phyloP scores from a whole-genome alignment of 768 basidiomycete genomes.

The Xerocomellus amylosporus region DNA sequence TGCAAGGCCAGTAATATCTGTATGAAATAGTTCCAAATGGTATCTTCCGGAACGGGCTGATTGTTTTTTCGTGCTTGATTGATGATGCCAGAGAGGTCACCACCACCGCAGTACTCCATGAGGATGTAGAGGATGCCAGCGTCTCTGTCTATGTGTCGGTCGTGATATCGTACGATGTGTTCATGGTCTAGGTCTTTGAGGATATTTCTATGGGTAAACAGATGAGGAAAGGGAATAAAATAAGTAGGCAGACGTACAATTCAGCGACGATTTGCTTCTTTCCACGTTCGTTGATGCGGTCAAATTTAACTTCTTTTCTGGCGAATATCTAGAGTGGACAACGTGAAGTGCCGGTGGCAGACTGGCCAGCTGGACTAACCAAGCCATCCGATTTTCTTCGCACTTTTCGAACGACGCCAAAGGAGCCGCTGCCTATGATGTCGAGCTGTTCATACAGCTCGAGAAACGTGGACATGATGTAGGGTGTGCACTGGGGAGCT shows the following conservation, averaged over 20 bases:
- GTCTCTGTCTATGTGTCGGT: conserved; percentile 88
- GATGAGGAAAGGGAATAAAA: neutral
- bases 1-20: conserved; percentile 88
- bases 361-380: conserved; percentile 46
- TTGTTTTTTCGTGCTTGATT: conserved; percentile 68
- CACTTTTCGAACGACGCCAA: conserved; percentile 97
- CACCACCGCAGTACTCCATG: conserved; percentile 99
- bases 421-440: conserved; percentile 94
- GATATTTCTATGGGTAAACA: conserved; percentile 67
- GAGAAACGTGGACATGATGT: conserved; percentile 42
- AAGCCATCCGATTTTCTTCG: conserved; percentile 76
- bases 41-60: conserved; percentile 83
- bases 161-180: conserved; percentile 94
- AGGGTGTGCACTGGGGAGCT: neutral
- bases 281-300: conserved; percentile 93
- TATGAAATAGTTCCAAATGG: conserved; percentile 93
- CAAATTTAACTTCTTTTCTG: conserved; percentile 95
- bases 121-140: conserved; percentile 92
- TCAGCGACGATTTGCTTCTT: conserved; percentile 96
- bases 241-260: conserved; percentile 62
- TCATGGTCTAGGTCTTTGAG: conserved; percentile 93
- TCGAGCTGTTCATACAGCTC: conserved; percentile 85
- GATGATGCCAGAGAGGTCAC: conserved; percentile 88
- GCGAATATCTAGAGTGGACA: conserved; percentile 63
- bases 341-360: conserved; percentile 6